Base-by-base conservation (phyloP, 225 moss, liverwort and hornwort genomes). In the Physcomitrellopsis africana region DNA sequence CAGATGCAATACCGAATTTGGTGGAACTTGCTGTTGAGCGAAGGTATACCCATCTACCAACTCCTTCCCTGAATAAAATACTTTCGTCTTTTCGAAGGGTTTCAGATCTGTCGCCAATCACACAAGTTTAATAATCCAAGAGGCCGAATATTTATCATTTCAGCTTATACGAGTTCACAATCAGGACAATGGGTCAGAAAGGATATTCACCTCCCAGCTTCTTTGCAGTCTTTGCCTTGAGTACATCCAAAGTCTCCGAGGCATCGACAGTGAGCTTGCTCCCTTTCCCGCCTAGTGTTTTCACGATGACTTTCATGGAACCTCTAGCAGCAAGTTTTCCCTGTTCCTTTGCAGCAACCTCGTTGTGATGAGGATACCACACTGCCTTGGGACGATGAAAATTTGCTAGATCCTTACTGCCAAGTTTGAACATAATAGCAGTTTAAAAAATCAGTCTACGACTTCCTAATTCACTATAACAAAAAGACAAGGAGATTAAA, bases 341-440 rank as follows among this genome's bases (percentile, higher is more conserved):
- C 62, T 91, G 91, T 72, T 91, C 91, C 81, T 91, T 91, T 10
- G 91, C 91, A 76, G 91, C 91, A 49, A 91, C 91, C 72, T 91
- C 91, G 71, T 91, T 91, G 78, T 91, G 91, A 77, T 91, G 91
- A 74, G 91, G 91, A 73, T 91, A 91, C 91, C 91, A 91, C 19
- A 77, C 84, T 20, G 86, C 91, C 80, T 91, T 91, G 54, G 91
- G 91, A 23, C 91, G 91, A 81, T 91, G 91, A 70, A 91, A 91
- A 60, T 91, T 88, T 42, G 91, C 88, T 77, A 91, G 77, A 71
- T 91, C 91, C 86, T 91, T 91, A 67, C 91, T 91, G 84, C 59
- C 72, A 49, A 14, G 65, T 44, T 78, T 77, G 16, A 71, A 7
- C 3, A 49, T 48, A 16, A 54, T 15, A 15, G 53, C n/a, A 54